Evolutionary conservation across 257 asterid genomes (phyloP), one percentile per base, ranked within the genome.

Genomic region (Nicotiana attenuata): DNA sequence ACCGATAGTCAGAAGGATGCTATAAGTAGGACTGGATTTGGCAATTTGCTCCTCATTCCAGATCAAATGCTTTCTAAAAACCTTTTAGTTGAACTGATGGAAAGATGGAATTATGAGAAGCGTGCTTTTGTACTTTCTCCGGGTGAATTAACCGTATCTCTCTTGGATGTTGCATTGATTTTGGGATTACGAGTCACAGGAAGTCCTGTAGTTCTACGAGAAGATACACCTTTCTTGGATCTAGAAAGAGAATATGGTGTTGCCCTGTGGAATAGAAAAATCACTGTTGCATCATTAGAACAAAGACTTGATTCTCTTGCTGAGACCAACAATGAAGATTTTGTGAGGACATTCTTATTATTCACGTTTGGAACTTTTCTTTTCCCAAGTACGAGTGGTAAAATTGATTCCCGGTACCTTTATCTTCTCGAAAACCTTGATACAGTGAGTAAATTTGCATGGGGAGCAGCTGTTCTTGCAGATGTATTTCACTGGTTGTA

Each of bases 381-480:
- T 22, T 85, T 85, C 29, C 83, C 88, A 38, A 85, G 61, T 52
- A 26, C 85, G n/a, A 85, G n/a, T 31, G 71, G 83, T 16, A 85
- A 85, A 65, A 63, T 85, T 13, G 88, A 85, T 61, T 85, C 88
- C 29, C 85, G 81, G 4, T 85, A 77, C 50, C 50, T 85, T 61
- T 78, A 45, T 69, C 65, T 85, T 29, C 80, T 85, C 24, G 82
- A 52, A 63, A 85, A 85, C 14, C 45, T 85, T 8, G 82, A 82
- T 55, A 69, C 52, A 29, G 83, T 85, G 71, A 56, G 68, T n/a
- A 11, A 65, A 20, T 82, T 67, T 61, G 76, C 88, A 9, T 85
- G 88, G 88, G 88, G 83, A 29, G 81, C 63, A 53, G 85, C 85
- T 61, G 81, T 85, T 79, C 83, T 77, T 71, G 79, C 80, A 47